Evolutionary conservation across 2,329 filamentous ascomycete species (phyloP), one percentile per base, ranked within the genome.

Genomic region (Dactylellina parvicollis): DNA sequence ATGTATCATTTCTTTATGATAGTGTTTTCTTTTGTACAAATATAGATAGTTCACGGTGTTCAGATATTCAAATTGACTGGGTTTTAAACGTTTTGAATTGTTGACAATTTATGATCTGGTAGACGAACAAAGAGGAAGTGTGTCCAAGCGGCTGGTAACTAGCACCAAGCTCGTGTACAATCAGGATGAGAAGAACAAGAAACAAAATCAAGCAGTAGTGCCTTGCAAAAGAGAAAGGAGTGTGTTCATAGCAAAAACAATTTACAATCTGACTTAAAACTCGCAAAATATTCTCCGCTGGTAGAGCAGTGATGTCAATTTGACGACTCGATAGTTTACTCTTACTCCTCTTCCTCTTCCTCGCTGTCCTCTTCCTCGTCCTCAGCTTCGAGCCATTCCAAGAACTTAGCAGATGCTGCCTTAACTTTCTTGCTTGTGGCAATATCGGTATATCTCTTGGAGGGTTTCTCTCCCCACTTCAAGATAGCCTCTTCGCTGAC

Each of bases 401-500:
- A 86, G 87, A 99, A 99, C 76, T 91, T 89, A 84, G 96, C 91
- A 60, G 95, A 92, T 76, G 92, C 90, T 85, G 96, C 94, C 84
- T 93, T 92, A 75, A 98, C 92, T 86, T 96, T 96, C 86, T 92
- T 94, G 83, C 92, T 96, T 74, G 89, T 93, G 72, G 89, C 81
- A 74, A 96, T 82, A 80, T 98, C 94, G 78, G 96, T 91, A 81
- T 98, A 98, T 85, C 97, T 97, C 89, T 96, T 97, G 49, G 74
- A 77, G 71, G 94, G 92, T 86, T 95, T 96, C 80, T 87, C 86
- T 76, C 93, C 94, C 94, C 95, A 99, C 78, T 90, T 89, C 82
- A 89, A 91, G 80, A 96, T 88, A 14, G 92, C 87, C 75, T 96
- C 93, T 84, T 99, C 95, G 56, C 86, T 88, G 78, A 96, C 84